Percentiles rank a stretch among this genome's conserved stretches.
Conservation (phyloP, 192 early-diverging fungal genomes). For the Powellomyces hirtus region DNA sequence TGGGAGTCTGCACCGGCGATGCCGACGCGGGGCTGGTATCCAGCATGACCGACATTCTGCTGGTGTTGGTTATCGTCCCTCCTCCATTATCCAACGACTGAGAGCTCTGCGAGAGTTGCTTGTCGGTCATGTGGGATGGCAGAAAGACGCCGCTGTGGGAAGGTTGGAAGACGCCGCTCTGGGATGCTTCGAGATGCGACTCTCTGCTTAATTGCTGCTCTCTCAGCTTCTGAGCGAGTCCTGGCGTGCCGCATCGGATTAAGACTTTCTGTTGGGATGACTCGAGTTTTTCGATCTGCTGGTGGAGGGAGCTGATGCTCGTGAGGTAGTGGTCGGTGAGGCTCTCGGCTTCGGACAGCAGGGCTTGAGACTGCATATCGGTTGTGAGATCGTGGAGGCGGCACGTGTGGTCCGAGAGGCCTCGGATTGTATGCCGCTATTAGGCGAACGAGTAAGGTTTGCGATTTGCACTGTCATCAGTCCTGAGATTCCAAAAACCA, state of each 20-base stretch:
- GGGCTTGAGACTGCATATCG: not conserved
- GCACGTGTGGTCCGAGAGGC: slow-evolving; percentile 1
- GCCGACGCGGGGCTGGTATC: not conserved
- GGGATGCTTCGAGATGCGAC: too few species aligned
- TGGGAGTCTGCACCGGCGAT: slow-evolving; percentile 10
- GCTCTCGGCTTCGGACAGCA: not conserved
- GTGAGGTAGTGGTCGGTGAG: slow-evolving; percentile 24
- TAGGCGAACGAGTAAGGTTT: too few species aligned
- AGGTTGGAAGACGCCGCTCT: too few species aligned
- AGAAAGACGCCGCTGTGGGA: not conserved
- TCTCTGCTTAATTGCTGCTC: not conserved
- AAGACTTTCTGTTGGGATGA: slow-evolving; percentile 13
- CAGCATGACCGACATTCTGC: not conserved
- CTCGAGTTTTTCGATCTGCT: slow-evolving; percentile 18
- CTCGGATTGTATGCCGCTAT: slow-evolving; percentile 14
- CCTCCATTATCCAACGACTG: not conserved
- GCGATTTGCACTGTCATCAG: not conserved
- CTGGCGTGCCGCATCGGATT: not conserved
- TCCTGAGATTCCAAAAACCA: not conserved
- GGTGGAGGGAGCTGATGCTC: not conserved
- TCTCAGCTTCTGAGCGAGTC: not conserved
- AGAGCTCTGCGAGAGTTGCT: not conserved
- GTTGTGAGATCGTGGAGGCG: not conserved
- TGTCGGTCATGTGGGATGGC: not conserved
- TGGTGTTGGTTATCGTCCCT: not conserved